A percentile compares a stretch with the other conserved stretches of the same genome.
Conservation (phyloP, 106 monocot species). For the Posidonia australis region DNA sequence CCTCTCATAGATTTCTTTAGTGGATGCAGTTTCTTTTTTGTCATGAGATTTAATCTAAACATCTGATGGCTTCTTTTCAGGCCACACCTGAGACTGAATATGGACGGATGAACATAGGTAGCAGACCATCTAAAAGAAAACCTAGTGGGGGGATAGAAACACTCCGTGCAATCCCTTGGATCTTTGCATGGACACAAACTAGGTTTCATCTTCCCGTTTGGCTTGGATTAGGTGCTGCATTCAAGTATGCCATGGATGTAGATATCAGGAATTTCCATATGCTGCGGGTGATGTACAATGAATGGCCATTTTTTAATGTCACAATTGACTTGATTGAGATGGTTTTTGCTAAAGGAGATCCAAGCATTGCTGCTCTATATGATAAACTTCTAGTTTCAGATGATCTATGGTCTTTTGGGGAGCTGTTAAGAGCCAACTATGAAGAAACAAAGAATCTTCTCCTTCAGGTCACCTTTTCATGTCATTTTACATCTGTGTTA, state of each 20-base stretch:
- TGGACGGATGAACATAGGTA: conserved; percentile 99
- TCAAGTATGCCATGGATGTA: conserved; percentile 55
- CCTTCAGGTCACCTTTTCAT: conserved; percentile 52
- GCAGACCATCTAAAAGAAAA: conserved; percentile 86
- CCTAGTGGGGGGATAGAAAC: conserved; percentile 97
- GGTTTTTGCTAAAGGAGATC: conserved; percentile 98
- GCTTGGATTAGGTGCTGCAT: conserved; percentile 92
- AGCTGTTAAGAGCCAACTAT: conserved; percentile 53
- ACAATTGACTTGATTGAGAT: conserved; percentile 97
- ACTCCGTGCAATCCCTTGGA: conserved; percentile 96
- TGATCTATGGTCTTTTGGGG: conserved; percentile 74
- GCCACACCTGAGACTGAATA: conserved; percentile 96
- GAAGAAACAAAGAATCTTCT: conserved; percentile 82
- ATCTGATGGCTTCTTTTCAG: conserved; percentile 19
- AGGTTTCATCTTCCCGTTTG: conserved; percentile 98
- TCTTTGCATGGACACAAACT: conserved; percentile 99
- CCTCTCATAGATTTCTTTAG: too few relatives aligned
- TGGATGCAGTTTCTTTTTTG: too few relatives aligned
- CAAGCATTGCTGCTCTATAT: conserved; percentile 81
- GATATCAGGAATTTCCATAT: conserved; percentile 60
- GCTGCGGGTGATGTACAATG: conserved; percentile 86
- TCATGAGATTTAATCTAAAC: background rate
- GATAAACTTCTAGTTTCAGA: conserved; percentile 88
- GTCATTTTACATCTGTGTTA: background rate
- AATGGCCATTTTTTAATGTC: conserved; percentile 97